Evolutionary conservation across 495 filamentous ascomycete species (phyloP), one percentile per base, ranked within the genome.

Genomic region (Penicillium canescens): DNA sequence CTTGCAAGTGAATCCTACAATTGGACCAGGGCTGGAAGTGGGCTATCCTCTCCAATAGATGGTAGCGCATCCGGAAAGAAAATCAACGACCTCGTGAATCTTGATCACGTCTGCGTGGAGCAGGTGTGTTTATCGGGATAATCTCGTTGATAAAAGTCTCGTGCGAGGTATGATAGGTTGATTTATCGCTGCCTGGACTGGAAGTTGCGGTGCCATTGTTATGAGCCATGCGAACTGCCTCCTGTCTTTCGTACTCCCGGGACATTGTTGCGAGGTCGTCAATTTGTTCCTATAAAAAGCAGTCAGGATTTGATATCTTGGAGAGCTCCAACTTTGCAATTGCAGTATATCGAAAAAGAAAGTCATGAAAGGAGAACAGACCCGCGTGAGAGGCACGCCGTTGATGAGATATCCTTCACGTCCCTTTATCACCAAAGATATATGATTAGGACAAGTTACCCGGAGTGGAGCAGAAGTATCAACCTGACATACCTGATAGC

Each of bases 371-470:
- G 51, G 53, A 35, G 36, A 14, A 71, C 72, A 66, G 48, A 82
- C 79, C 66, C 79, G 70, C 52, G 79, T 82, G 41, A 82, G 64
- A 54, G 74, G 76, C 52, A 74, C 65, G 35, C 79, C 79, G 20
- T 67, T 65, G 42, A 82, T 73, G n/a, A 82, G 63, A 48, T 82
- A 82, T 28, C 79, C 79, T 65, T 82, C 78, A 36, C 79, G 76
- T 26, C 76, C 76, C 75, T 78, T 64, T 56, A 45, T 26, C 28
- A 10, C 28, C 28, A 39, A 33, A 46, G 43, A 52, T 35, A 60
- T 57, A 52, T 60, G 50, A 49, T 67, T 60, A 67, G 61, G 56
- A 20, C 31, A 18, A 36, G 58, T 59, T 61, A 53, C 60, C 43
- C 42, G 51, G 54, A 43, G 46, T n/a, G 31, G 21, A 42, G 43